Percentiles rank a stretch among this genome's conserved stretches.
phyloP scores from a whole-genome alignment of 306 rosid genomes.

The Fagus sylvatica region DNA sequence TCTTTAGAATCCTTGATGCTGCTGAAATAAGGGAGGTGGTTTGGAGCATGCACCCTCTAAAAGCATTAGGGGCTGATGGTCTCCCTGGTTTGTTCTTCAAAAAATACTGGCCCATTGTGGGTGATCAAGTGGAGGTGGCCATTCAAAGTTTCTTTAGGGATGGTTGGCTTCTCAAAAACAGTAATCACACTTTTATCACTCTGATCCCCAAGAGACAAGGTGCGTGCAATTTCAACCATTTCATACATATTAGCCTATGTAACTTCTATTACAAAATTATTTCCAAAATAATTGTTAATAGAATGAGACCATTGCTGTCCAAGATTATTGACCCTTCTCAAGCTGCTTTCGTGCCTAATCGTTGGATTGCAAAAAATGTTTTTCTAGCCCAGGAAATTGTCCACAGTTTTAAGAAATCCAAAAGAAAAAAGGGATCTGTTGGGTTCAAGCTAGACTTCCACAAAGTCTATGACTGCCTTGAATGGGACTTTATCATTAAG shows the following conservation, averaged over 20 bases:
- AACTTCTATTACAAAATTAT: background rate
- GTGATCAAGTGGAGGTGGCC: background rate
- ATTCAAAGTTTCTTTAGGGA: background rate
- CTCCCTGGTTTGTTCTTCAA: background rate
- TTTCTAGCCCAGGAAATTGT: background rate
- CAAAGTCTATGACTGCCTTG: no score
- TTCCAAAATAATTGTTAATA: no score
- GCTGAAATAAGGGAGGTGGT: background rate
- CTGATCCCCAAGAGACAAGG: background rate
- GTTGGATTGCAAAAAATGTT: background rate
- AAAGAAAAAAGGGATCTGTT: no score
- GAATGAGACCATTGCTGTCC: no score
- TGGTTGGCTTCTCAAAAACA: background rate
- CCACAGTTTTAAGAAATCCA: background rate
- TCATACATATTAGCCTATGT: background rate
- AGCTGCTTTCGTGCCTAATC: no score
- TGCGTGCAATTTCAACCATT: background rate
- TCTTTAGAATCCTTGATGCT: no score
- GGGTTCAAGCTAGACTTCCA: no score
- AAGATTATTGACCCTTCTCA: no score
- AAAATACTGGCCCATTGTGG: background rate
- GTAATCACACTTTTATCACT: background rate
- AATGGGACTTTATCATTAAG: no score
- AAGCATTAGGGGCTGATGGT: background rate
- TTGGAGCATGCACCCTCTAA: background rate